Base-by-base conservation (phyloP, 768 basidiomycete species). In the Pleurotus sapidus region DNA sequence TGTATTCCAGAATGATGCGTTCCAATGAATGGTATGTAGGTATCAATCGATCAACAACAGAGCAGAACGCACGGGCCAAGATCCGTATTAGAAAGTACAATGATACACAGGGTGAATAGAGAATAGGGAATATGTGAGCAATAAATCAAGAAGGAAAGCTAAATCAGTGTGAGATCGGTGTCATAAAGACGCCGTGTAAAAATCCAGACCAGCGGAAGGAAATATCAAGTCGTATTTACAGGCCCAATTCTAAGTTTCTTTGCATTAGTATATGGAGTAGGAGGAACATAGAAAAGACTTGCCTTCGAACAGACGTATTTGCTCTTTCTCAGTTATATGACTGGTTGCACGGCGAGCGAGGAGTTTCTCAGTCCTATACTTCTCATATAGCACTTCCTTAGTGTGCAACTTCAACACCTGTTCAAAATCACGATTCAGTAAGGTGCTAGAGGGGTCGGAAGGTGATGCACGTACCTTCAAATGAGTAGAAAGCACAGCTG, bases 361-460 rank as follows among this genome's bases (percentile, higher is more conserved):
- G 56, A 95, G 82, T 72, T 93, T 93, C 76, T 94, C 93, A 1
- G 92, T 95, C 66, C 95, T 80, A 72, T 88, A 98, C 64, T 87
- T 88, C 77, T 98, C 95, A 70, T 98, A 98, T 71, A 95, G 73
- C 57, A 93, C 90, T 69, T 96, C 91, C 64, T 87, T 87, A 30
- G 94, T 95, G 57, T 84, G 86, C 46, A 77, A 83, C 74, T 92
- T 93, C 59, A 96, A 78, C 65, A 89, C 78, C 91, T 94, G 67
- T 20, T 14, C 39, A 1, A 45, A 49, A 40, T 27, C 38, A 49
- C 48, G 7, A 40, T 56, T 54, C 46, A 49, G 38, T 54, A 9
- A 47, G 18, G 6, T 17, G 53, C 56, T 60, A 18, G 4, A 57
- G 55, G 12, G 18, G 15, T 46, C 27, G 2, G 57, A 58, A 49